Percentiles rank a stretch among this genome's conserved stretches.
Evolutionary conservation across 129 eudicot species (phyloP).

Genomic region (Flaveria trinervia): DNA sequence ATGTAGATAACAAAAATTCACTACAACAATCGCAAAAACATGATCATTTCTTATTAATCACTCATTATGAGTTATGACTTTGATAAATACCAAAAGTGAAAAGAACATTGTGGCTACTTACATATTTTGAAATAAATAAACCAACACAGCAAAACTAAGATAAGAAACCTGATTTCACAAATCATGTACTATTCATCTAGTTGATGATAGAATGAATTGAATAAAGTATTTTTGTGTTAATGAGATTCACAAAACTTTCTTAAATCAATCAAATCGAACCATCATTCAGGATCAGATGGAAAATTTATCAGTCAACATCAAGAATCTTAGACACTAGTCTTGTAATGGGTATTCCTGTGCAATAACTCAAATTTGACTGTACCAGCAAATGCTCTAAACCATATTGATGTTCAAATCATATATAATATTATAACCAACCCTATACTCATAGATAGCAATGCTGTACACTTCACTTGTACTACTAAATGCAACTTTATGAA

Average conservation of each 20-base stretch:
- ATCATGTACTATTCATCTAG: not conserved
- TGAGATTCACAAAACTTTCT: not conserved
- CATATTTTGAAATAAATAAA: not conserved
- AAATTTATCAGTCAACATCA: not conserved
- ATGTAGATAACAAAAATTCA: not conserved
- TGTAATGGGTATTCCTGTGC: not conserved
- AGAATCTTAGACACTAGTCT: not conserved
- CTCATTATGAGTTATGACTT: not conserved
- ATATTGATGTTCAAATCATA: not conserved
- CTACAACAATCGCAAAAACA: not conserved
- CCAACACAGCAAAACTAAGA: not conserved
- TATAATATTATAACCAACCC: not conserved
- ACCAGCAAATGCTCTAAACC: not conserved
- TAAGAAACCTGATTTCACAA: constrained; percentile 1
- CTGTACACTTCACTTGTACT: not conserved
- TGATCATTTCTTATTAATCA: not conserved
- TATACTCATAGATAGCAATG: not conserved
- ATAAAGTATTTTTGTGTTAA: not conserved
- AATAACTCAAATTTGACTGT: too few species aligned
- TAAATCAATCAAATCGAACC: not conserved
- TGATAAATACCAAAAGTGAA: not conserved
- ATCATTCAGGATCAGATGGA: not conserved
- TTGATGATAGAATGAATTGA: not conserved
- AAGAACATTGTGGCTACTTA: not conserved
- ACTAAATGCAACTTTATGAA: not conserved